Percentiles rank a stretch among this genome's conserved stretches.
These are phyloP conservation scores for Aspergillus conjunctus DNA, from an alignment of 495 filamentous ascomycete species.

Conservation along the genomic window DNA sequence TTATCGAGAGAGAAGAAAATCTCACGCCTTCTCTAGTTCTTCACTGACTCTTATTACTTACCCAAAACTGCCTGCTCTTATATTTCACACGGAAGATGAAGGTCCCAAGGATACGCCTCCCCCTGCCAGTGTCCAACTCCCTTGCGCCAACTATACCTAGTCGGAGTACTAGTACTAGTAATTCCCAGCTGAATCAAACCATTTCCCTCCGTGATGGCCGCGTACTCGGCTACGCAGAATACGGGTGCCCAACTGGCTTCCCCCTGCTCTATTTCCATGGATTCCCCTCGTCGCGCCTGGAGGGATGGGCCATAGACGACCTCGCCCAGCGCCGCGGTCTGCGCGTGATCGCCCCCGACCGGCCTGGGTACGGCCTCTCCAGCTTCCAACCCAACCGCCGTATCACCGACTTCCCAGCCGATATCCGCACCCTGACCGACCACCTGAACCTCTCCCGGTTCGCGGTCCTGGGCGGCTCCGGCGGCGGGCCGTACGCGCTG, in stretches of 20 bases:
- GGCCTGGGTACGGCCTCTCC: slow-evolving; percentile 49
- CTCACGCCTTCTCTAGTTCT: no score
- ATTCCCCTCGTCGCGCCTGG: slow-evolving; percentile 44
- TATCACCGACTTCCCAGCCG: slow-evolving; percentile 44
- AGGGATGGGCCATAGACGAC: slow-evolving; percentile 34
- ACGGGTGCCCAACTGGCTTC: slow-evolving; percentile 36
- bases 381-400: slow-evolving; percentile 37
- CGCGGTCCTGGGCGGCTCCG: slow-evolving; percentile 46
- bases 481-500: slow-evolving; percentile 50
- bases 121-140: neutral
- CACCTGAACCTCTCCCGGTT: slow-evolving; percentile 40
- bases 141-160: neutral
- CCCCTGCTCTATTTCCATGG: slow-evolving; percentile 50
- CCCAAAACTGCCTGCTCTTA: no score
- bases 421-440: slow-evolving; percentile 39
- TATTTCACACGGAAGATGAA: no score
- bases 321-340: slow-evolving; percentile 29
- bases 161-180: neutral
- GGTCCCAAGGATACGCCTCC: no score
- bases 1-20: no score
- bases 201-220: slow-evolving; percentile 41
- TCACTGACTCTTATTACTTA: no score
- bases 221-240: slow-evolving; percentile 43
- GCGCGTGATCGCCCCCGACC: slow-evolving; percentile 43
- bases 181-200: slow-evolving; percentile 29